phyloP scores from a whole-genome alignment of 2,329 filamentous ascomycete genomes.

The Pseudodiploospora longispora region DNA sequence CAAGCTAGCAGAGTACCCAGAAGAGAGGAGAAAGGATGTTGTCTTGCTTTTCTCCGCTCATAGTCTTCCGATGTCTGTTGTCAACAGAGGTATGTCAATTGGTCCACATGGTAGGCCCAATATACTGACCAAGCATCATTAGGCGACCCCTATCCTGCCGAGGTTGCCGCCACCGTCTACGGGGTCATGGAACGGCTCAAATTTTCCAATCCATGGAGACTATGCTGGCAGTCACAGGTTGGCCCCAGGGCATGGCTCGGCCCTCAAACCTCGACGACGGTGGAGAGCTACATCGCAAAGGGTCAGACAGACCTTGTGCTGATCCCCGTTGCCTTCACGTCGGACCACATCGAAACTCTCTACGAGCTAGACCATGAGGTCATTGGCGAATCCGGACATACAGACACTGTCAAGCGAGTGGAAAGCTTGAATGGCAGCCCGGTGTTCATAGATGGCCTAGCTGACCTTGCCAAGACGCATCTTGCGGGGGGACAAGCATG shows the following conservation, averaged over 20 bases:
- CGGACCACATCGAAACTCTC: conserved; percentile 97
- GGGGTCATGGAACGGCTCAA: conserved; percentile 90
- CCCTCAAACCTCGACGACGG: conserved; percentile 82
- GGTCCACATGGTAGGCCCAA: not conserved
- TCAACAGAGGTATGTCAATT: conserved; percentile 64
- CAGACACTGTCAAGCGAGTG: conserved; percentile 76
- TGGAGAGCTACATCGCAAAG: conserved; percentile 81
- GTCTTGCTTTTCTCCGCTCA: conserved; percentile 92
- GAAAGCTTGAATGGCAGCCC: conserved; percentile 88
- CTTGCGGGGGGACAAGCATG: conserved; percentile 59
- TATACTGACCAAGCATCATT: not conserved
- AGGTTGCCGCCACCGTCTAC: conserved; percentile 92
- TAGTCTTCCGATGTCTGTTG: conserved; percentile 92
- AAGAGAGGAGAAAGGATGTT: conserved; percentile 69
- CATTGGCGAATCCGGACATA: conserved; percentile 74
- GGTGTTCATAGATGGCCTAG: conserved; percentile 83
- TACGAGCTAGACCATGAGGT: conserved; percentile 93
- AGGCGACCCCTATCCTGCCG: conserved; percentile 90
- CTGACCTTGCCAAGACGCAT: conserved; percentile 77
- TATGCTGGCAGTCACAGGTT: conserved; percentile 98
- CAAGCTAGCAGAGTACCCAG: conserved; percentile 74
- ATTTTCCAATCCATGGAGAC: conserved; percentile 82
- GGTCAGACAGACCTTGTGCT: conserved; percentile 86
- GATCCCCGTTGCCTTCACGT: conserved; percentile 94
- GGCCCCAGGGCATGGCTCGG: conserved; percentile 93